These are phyloP conservation scores for Pleurozium schreberi DNA, from an alignment of 225 moss, liverwort and hornwort species.

Conservation along the genomic window DNA sequence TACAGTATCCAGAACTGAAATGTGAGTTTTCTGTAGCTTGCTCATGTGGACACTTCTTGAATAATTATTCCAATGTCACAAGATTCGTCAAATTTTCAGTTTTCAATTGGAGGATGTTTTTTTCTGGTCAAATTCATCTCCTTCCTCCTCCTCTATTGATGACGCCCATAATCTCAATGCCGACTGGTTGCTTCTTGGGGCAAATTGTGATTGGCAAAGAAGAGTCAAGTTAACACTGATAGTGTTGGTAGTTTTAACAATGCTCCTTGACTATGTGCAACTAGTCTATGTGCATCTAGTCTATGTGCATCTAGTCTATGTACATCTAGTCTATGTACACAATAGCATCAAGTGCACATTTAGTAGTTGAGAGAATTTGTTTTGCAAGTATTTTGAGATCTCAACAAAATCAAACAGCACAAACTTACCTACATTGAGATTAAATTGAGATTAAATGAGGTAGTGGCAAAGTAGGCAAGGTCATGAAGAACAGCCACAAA, in stretches of 20 bases:
- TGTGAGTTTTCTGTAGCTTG: background rate
- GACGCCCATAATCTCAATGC: background rate
- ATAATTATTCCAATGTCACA: background rate
- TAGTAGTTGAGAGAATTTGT: background rate
- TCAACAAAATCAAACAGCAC: background rate
- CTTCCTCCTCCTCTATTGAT: background rate
- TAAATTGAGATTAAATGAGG: background rate
- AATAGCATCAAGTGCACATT: background rate
- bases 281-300: too few relatives aligned
- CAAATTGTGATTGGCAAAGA: background rate
- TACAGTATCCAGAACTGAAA: background rate
- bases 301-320: background rate
- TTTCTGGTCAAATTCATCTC: background rate
- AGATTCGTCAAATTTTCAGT: background rate
- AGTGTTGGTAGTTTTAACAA: background rate
- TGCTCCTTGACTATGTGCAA: background rate
- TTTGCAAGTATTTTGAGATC: background rate
- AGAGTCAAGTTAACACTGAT: background rate
- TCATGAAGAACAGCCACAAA: background rate
- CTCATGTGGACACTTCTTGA: background rate
- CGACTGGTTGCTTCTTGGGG: background rate
- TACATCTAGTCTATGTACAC: background rate
- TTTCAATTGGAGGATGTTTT: background rate
- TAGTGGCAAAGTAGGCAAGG: background rate
- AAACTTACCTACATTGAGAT: background rate